Conservation (phyloP, 306 rosid genomes). For the Fagus sylvatica region DNA sequence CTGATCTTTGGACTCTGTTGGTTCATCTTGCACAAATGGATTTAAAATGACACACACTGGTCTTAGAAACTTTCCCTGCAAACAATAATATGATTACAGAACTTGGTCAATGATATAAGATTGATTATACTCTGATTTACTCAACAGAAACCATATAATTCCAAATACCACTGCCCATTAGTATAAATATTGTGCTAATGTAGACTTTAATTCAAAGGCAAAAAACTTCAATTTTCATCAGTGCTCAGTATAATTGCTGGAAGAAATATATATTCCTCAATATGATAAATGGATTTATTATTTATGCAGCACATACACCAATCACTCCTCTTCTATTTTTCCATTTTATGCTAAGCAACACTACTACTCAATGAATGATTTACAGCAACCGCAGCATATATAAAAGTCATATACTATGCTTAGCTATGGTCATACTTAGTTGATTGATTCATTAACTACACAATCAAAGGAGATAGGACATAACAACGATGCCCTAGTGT, state of each 20-base stretch:
- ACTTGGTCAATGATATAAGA: not conserved
- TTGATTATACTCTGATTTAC: not conserved
- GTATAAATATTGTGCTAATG: not conserved
- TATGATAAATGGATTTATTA: too few species aligned
- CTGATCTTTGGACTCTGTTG: slow-evolving; percentile 43
- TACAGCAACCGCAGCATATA: not conserved
- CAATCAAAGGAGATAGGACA: not conserved
- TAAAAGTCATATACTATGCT: not conserved
- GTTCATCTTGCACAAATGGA: slow-evolving; percentile 40
- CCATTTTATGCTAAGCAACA: not conserved
- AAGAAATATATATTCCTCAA: too few species aligned
- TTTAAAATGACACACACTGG: not conserved
- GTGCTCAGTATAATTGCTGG: too few species aligned
- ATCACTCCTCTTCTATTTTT: too few species aligned
- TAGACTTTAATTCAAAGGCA: not conserved
- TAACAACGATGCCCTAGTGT: not conserved
- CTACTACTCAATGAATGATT: not conserved
- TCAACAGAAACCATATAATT: not conserved
- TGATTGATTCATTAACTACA: not conserved
- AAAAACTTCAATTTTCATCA: not conserved
- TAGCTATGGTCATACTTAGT: not conserved
- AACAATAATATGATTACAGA: not conserved
- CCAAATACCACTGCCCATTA: not conserved
- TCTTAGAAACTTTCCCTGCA: slow-evolving; percentile 24
- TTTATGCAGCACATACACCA: too few species aligned